Base-by-base conservation (phyloP, 257 asterid species). In the Verbascum thapsus region DNA sequence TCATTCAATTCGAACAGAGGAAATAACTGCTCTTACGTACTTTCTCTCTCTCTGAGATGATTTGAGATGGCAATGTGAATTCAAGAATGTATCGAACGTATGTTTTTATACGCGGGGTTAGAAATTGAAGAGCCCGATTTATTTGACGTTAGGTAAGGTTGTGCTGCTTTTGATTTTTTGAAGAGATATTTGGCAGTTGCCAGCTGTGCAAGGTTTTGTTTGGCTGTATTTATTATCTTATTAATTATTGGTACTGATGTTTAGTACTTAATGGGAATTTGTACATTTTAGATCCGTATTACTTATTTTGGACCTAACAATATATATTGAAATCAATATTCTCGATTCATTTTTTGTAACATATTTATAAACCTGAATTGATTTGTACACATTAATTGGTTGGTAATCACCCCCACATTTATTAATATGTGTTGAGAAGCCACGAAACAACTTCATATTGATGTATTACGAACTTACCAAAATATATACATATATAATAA, bases 111-210 rank as follows among this genome's bases (percentile, higher is more conserved):
- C 15, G 0, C 26, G 61, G 42, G 12, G 64, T 30, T 44, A 59
- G 13, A 26, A 26, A 26, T 26, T 43, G 65, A 20, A 39, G 10
- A 50, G 35, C 13, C 38, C 48, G 55, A 48, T 5, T 55, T 56
- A 26, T 32, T 53, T 16, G 64, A 56, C 23, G 62, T 2, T 26
- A 53, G 35, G 64, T 26, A 54, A 19, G 44, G 32, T 15, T 39
- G 50, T 50, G 73, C 68, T 59, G 66, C 9, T 49, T 59, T 61
- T 70, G 69, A 73, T 53, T 44, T n/a, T 39, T 62, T 50, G 83
- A 26, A 26, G 32, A 26, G 32, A 26, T 5, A 72, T 53, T 54
- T 53, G 58, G 55, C 50, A 37, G 7, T 62, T 30, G 80, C 72
- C 79, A 77, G 63, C 8, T 61, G 72, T 65, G 34, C 1, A 52